phyloP scores from a whole-genome alignment of 2,329 filamentous ascomycete genomes.

The Xylaria hypoxylon region DNA sequence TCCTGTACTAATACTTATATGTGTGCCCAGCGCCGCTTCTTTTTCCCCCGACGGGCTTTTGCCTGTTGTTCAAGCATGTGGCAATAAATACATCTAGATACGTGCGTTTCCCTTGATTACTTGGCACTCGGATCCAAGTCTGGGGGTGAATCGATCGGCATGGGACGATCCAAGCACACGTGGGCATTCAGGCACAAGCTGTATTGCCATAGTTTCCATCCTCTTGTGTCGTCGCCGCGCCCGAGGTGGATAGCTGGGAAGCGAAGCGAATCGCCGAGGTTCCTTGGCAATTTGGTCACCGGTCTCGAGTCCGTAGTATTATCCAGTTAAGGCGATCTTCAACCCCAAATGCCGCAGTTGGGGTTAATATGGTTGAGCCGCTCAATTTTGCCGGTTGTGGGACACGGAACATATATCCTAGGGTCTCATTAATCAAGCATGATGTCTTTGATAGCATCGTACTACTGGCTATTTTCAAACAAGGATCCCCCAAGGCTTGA shows the following conservation, averaged over 20 bases:
- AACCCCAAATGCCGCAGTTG: conserved; percentile 30
- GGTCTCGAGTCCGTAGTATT: conserved; percentile 2
- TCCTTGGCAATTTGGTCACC: conserved; percentile 34
- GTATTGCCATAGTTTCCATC: conserved; percentile 29
- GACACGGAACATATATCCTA: conserved; percentile 21
- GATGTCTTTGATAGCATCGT: conserved; percentile 4
- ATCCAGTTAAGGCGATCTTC: conserved; percentile 11
- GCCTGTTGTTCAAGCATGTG: conserved; percentile 23
- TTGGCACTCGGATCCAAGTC: not conserved
- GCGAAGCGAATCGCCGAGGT: conserved; percentile 22
- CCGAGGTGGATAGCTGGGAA: conserved; percentile 15
- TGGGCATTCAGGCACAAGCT: conserved; percentile 35
- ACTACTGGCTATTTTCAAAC: conserved; percentile 23
- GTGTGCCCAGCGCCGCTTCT: conserved; percentile 26
- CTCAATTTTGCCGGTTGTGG: conserved; percentile 35
- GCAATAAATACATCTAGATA: conserved; percentile 14
- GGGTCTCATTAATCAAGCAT: conserved; percentile 10
- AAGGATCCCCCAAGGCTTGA: conserved; percentile 3
- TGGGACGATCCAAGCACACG: conserved; percentile 21
- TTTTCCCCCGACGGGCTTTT: conserved; percentile 31
- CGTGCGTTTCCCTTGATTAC: conserved; percentile 25
- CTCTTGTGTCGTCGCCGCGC: conserved; percentile 18
- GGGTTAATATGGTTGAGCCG: conserved; percentile 32
- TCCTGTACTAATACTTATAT: conserved; percentile 34
- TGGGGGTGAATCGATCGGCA: conserved; percentile 17